These are phyloP conservation scores for Mimosa bimucronata DNA, from an alignment of 306 rosid genomes.

Conservation along the genomic window DNA sequence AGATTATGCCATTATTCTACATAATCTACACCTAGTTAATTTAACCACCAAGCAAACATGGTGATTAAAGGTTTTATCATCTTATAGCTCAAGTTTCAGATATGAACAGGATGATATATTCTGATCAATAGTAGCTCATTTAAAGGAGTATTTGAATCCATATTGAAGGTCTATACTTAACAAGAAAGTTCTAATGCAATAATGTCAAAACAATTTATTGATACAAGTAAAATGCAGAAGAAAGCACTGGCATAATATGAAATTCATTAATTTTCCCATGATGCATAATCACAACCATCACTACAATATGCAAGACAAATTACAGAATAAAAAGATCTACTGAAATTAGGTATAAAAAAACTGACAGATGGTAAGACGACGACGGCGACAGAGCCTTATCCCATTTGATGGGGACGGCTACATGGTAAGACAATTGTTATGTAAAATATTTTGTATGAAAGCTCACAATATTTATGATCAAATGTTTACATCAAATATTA, in stretches of 20 bases:
- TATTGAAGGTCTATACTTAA: conserved; percentile 12
- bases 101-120: background rate
- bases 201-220: conserved; percentile 27
- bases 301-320: conserved; percentile 23
- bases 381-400: too few relatives aligned
- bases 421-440: conserved; percentile 18
- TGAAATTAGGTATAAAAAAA: conserved; percentile 12
- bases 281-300: conserved; percentile 26
- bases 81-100: background rate
- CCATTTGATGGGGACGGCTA: background rate
- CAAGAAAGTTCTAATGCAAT: conserved; percentile 2
- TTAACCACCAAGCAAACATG: too few relatives aligned
- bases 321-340: background rate
- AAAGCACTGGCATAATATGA: conserved; percentile 21
- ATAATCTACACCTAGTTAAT: too few relatives aligned
- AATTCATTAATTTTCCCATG: conserved; percentile 9
- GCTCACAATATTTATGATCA: conserved; percentile 20
- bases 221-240: conserved; percentile 23
- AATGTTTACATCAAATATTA: conserved; percentile 2
- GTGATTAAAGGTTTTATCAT: too few relatives aligned
- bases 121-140: background rate
- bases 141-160: background rate
- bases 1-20: too few relatives aligned
- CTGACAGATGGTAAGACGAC: background rate
- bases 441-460: conserved; percentile 1